Evolutionary conservation across 768 basidiomycete species (phyloP), one percentile per base, ranked within the genome.

Genomic region (Symmetrospora coprosmae): DNA sequence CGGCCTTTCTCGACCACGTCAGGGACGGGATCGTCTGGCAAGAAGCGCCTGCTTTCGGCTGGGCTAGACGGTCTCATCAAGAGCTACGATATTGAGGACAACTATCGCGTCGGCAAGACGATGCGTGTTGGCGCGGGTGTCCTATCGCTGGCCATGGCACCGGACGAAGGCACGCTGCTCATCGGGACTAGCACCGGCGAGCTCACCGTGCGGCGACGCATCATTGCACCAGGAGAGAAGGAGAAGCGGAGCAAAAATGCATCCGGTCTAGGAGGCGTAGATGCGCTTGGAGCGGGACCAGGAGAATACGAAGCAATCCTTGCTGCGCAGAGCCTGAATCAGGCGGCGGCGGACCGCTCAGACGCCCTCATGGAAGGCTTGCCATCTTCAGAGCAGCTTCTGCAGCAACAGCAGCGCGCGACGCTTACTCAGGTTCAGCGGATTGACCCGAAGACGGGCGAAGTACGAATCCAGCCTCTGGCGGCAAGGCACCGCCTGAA

Each of bases 111-210:
- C 34, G 82, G 94, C 14, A 94, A 99, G 69, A 96, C 94, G 3
- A 97, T 99, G 88, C 83, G 94, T 43, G 97, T 97, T 73, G 87
- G 92, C 4, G 88, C 90, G 4, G 87, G 90, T 4, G 73, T 99
- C 1, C 77, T 99, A 17, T 87, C 84, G 69, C 76, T 97, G 40
- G 89, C 90, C 16, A 78, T 97, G 45, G 96, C 92, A 61, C 91
- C 92, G 73, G 91, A 97, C 71, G 87, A 94, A 67, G 91, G 89
- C 0, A 94, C 97, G 69, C 84, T 99, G 38, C 86, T 87, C 0
- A 86, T 87, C 1, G 94, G 94, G n/a, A 87, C 96, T 84, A 84
- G 89, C 16, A 94, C 97, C 70, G 92, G 92, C 2, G 96, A 92
- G 1, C 78, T 99, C n/a, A 91, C 91, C n/a, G 81, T 99, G 46